A percentile compares a stretch with the other conserved stretches of the same genome.
These are phyloP conservation scores for Stephania japonica DNA, from an alignment of 164 flowering plant species.

Conservation along the genomic window DNA sequence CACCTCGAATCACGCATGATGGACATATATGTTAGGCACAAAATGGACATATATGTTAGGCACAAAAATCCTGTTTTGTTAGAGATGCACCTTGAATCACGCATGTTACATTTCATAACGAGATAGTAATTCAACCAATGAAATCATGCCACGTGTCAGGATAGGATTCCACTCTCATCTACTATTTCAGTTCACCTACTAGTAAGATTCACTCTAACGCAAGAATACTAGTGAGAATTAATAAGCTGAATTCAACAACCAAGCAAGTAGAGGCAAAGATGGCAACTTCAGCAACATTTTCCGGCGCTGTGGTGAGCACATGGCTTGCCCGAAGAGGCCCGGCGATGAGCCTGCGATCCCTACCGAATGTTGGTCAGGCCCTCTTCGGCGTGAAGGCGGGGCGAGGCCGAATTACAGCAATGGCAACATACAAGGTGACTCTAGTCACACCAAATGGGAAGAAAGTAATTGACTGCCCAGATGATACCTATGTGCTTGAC, in stretches of 20 bases:
- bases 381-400: conserved; percentile 39
- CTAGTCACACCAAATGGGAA: conserved; percentile 47
- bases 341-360: conserved; percentile 25
- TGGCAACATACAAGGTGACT: conserved; percentile 54
- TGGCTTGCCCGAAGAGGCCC: conserved; percentile 33
- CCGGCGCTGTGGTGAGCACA: conserved; percentile 38
- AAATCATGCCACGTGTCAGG: conserved; percentile 40
- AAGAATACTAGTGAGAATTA: too few species aligned
- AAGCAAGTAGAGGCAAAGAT: too few species aligned
- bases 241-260: too few species aligned
- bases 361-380: conserved; percentile 27
- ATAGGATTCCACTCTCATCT: conserved; percentile 16
- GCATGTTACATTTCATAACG: conserved; percentile 13
- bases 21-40: too few species aligned
- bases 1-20: too few species aligned
- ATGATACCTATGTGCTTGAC: conserved; percentile 65
- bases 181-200: not conserved
- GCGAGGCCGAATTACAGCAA: conserved; percentile 33
- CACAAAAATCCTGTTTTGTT: too few species aligned
- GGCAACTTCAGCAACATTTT: conserved; percentile 25
- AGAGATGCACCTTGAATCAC: not conserved
- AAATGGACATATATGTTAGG: too few species aligned
- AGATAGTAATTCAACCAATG: conserved; percentile 33
- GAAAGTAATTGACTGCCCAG: conserved; percentile 37
- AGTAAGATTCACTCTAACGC: too few species aligned